Evolutionary conservation across 345 rosid genomes (phyloP).

Genomic region (Eutrema japonicum): DNA sequence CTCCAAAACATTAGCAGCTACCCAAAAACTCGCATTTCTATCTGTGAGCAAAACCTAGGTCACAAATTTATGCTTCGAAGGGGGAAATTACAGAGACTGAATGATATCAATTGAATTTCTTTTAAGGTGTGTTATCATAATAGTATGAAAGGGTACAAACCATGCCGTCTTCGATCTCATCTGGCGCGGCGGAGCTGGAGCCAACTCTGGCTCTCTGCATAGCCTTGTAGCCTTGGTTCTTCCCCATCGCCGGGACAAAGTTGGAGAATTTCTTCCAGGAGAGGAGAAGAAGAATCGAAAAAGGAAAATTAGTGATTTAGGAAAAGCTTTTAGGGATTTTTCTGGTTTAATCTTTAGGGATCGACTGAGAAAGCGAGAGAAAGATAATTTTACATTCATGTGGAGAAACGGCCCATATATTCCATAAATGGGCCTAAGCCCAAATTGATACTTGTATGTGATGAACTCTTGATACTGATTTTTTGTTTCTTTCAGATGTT

Average conservation of each 20-base stretch:
- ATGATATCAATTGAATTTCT: not conserved
- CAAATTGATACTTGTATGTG: not conserved
- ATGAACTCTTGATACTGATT: too few species aligned
- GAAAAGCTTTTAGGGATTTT: not conserved
- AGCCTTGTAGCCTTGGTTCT: slow-evolving; percentile 96
- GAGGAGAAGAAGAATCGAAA: not conserved
- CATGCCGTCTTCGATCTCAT: slow-evolving; percentile 96
- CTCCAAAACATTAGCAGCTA: not conserved
- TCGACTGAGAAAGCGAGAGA: slow-evolving; percentile 17
- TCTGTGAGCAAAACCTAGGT: slow-evolving; percentile 1
- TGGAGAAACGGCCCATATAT: not conserved
- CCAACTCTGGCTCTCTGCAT: slow-evolving; percentile 94
- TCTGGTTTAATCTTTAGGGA: slow-evolving; percentile 7
- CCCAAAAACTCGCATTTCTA: not conserved
- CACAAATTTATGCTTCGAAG: slow-evolving; percentile 12
- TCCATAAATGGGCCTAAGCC: slow-evolving; percentile 24
- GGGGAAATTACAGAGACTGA: not conserved
- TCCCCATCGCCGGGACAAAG: slow-evolving; percentile 65
- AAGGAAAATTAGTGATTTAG: not conserved
- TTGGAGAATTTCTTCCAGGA: not conserved
- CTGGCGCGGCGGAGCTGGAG: slow-evolving; percentile 77
- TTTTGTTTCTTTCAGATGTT: not conserved
- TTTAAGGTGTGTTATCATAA: not conserved
- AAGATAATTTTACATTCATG: not conserved
- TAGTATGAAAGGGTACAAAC: slow-evolving; percentile 87